Base-by-base conservation (phyloP, 2,329 filamentous ascomycete genomes). In the Fusarium liriodendri region DNA sequence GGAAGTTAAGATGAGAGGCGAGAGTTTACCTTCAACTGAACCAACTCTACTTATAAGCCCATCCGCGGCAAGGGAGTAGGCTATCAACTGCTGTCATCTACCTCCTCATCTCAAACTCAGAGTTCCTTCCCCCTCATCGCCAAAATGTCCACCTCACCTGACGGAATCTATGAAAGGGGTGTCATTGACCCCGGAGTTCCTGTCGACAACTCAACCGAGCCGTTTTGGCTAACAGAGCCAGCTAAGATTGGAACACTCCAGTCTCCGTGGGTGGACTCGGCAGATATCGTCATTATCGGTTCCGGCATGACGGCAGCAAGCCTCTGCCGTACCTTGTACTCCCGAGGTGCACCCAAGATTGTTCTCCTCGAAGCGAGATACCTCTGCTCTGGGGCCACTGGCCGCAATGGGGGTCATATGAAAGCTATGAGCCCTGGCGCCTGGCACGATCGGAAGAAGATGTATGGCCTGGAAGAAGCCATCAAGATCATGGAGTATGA, bases 311-410 rank as follows among this genome's bases (percentile, higher is more conserved):
- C 77, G 0, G 76, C 72, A 14, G 68, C 67, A 4, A 67, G 64
- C n/a, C 60, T 77, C 6, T 70, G 66, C 2, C 66, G 67, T 25
- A 70, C 74, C 8, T 60, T 78, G 4, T 42, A 42, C 71, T 81
- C 11, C 40, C 70, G 6, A 62, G 72, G 35, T 64, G 78, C 22
- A 74, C 79, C 0, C 8, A 66, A 67, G 3, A 72, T 83, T 32
- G 63, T 82, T 3, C 81, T 84, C 77, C 72, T 84, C 3, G 83
- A 84, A 64, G 82, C 81, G 0, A 75, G 83, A 14, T 78, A 79
- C 18, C 75, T 82, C 2, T 81, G 81, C 27, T 82, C 80, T 16
- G 82, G 80, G 1, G 82, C 82, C 6, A 81, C 81, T 8, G 82
- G 80, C 5, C 75, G 83, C 20, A 84, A 84, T 70, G 83, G 82